A percentile compares a stretch with the other conserved stretches of the same genome.
phyloP scores from a whole-genome alignment of 768 basidiomycete species.

The Royoungia palumana region DNA sequence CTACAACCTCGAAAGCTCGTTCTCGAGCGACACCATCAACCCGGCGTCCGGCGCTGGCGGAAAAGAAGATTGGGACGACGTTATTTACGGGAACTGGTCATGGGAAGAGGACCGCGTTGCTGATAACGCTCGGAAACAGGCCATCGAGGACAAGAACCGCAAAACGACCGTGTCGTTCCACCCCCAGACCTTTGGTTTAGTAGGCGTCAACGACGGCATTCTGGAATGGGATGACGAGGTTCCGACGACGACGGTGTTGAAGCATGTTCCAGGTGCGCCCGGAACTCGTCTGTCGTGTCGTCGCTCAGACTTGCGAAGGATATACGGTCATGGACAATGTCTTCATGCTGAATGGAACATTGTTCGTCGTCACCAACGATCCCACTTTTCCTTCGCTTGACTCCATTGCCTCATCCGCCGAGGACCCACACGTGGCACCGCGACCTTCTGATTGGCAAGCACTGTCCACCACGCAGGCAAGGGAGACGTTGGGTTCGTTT shows the following conservation, averaged over 20 bases:
- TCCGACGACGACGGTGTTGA: slow-evolving; percentile 54
- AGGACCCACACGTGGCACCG: slow-evolving; percentile 36
- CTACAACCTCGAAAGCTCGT: slow-evolving; percentile 68
- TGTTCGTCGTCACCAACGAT: slow-evolving; percentile 73
- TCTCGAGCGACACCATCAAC: slow-evolving; percentile 51
- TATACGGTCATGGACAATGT: slow-evolving; percentile 82
- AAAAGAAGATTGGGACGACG: slow-evolving; percentile 51
- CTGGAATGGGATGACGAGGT: slow-evolving; percentile 52
- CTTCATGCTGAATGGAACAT: slow-evolving; percentile 66
- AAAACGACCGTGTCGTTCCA: slow-evolving; percentile 31
- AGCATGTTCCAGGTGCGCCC: slow-evolving; percentile 61
- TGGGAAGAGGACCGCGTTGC: slow-evolving; percentile 63
- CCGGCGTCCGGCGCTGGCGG: slow-evolving; percentile 28
- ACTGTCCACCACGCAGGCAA: slow-evolving; percentile 50
- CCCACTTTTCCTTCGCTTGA: slow-evolving; percentile 55
- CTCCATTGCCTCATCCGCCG: slow-evolving; percentile 44
- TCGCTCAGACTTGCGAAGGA: slow-evolving; percentile 42
- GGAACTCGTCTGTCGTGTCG: neutral
- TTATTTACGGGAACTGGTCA: slow-evolving; percentile 68
- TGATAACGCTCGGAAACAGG: slow-evolving; percentile 49
- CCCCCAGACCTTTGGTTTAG: slow-evolving; percentile 21
- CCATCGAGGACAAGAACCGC: slow-evolving; percentile 30
- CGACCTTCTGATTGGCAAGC: slow-evolving; percentile 57
- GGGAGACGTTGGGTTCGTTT: slow-evolving; percentile 44
- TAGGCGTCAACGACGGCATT: slow-evolving; percentile 50